Evolutionary conservation across 2,329 filamentous ascomycete genomes (phyloP).

Genomic region (Raffaelea ambrosiae): DNA sequence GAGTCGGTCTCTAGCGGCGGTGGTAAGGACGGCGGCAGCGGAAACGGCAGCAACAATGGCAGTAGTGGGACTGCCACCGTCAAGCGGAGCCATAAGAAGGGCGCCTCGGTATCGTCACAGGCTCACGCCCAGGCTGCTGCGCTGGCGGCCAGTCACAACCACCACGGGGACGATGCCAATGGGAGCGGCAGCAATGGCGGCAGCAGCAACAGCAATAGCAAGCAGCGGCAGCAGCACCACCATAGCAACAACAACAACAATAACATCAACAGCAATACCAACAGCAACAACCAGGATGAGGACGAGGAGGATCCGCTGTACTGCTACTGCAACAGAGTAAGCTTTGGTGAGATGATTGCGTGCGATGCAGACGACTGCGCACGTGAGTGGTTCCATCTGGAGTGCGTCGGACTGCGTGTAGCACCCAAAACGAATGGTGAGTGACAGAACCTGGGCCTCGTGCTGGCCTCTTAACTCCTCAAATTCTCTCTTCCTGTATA

Average conservation of each 20-base stretch:
- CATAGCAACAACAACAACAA: constrained; percentile 5
- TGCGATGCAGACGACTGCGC: constrained; percentile 67
- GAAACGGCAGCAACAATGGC: constrained; percentile 3
- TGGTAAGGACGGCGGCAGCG: background rate
- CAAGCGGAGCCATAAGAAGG: constrained; percentile 56
- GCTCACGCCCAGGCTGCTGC: constrained; percentile 5
- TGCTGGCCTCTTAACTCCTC: background rate
- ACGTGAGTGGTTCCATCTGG: constrained; percentile 76
- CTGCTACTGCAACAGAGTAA: constrained; percentile 72
- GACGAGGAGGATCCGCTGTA: constrained; percentile 65
- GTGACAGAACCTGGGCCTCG: too few species aligned
- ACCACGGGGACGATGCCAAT: constrained; percentile 1
- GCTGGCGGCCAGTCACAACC: background rate
- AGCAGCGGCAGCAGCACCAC: constrained; percentile 5
- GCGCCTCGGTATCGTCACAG: constrained; percentile 26
- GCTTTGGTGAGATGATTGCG: constrained; percentile 78
- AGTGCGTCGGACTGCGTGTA: constrained; percentile 70
- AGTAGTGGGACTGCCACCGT: constrained; percentile 15
- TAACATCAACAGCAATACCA: constrained; percentile 4
- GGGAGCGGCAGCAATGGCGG: constrained; percentile 5
- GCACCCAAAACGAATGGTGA: constrained; percentile 69
- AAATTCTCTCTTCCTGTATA: constrained; percentile 1
- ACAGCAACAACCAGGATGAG: constrained; percentile 39
- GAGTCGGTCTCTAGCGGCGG: constrained; percentile 16
- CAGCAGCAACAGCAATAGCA: constrained; percentile 2